Evolutionary conservation across 805 yeast species (phyloP), one percentile per base, ranked within the genome.

Genomic region (Saturnispora bothae): DNA sequence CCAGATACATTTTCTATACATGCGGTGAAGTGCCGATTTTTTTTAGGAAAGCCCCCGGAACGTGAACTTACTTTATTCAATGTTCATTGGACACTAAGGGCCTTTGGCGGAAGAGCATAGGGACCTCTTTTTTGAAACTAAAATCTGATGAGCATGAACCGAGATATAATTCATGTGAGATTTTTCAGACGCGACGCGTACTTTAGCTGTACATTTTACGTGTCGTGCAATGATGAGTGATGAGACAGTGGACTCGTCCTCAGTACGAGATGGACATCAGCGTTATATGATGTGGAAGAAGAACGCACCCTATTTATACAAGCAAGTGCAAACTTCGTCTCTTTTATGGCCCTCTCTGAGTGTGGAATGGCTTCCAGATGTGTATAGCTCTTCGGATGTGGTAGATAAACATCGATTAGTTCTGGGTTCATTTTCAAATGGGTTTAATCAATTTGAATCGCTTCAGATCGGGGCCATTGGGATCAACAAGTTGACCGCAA

Each of bases 261-360:
- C 25, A 22, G 25, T 22, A 10, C 9, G 6, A 7, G 10, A 22
- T 6, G 31, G 16, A 10, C 14, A 5, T 5, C 4, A 13, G 31
- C 35, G 22, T 3, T 77, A 76, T 54, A 54, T 67, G 14, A 59
- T 63, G 17, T 77, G 81, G 80, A 75, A 76, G 59, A 78, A 77
- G 48, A 76, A 77, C 48, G 57, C 76, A 1, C 76, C 73, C 5
- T 61, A 65, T 25, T 53, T 76, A 19, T 77, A 77, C 54, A 75
- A 70, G 43, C 64, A 68, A 33, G 51, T 77, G 20, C 62, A 66
- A 27, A 70, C 79, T 2, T 57, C 69, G 14, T 59, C 76, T 8
- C 58, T 76, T n/a, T 60, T 72, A 16, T 77, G 83, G 83, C 83
- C 83, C 6, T 71, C 79, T 6, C 49, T 71, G 31, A 64, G 78